Conservation (phyloP, 495 filamentous ascomycete genomes). For the Penicillium riverlandense region DNA sequence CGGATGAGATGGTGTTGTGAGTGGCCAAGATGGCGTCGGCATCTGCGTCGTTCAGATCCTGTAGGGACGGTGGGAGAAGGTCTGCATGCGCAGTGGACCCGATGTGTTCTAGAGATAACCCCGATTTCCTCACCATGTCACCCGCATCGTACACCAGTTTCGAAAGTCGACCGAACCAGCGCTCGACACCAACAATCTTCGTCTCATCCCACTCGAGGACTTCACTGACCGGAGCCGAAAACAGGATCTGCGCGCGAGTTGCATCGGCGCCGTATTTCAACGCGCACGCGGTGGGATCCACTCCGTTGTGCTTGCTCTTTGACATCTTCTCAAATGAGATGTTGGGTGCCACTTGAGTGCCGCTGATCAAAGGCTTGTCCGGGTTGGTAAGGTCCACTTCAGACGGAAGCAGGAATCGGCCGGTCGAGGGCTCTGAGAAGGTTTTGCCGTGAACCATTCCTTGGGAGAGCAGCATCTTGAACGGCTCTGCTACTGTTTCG, state of each 20-base stretch:
- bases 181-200: slow-evolving; percentile 72
- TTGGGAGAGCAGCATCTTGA: slow-evolving; percentile 73
- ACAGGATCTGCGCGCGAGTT: slow-evolving; percentile 78
- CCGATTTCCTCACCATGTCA: slow-evolving; percentile 14
- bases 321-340: slow-evolving; percentile 87
- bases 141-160: slow-evolving; percentile 43
- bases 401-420: slow-evolving; percentile 68
- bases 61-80: slow-evolving; percentile 19
- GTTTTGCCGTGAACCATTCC: slow-evolving; percentile 92
- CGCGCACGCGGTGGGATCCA: slow-evolving; percentile 71
- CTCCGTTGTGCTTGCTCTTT: slow-evolving; percentile 91
- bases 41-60: slow-evolving; percentile 40
- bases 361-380: slow-evolving; percentile 50
- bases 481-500: slow-evolving; percentile 53
- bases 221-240: slow-evolving; percentile 76
- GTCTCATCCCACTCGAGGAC: slow-evolving; percentile 81
- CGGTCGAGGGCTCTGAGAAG: slow-evolving; percentile 64
- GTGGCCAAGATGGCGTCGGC: slow-evolving; percentile 53
- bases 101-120: slow-evolving; percentile 10
- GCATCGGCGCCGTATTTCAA: slow-evolving; percentile 72
- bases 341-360: slow-evolving; percentile 47
- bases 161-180: slow-evolving; percentile 67
- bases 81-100: slow-evolving; percentile 13
- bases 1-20: slow-evolving; percentile 59
- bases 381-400: slow-evolving; percentile 61